Evolutionary conservation across 2,329 filamentous ascomycete genomes (phyloP), one percentile per base, ranked within the genome.

Genomic region (Cryphonectria radicalis): DNA sequence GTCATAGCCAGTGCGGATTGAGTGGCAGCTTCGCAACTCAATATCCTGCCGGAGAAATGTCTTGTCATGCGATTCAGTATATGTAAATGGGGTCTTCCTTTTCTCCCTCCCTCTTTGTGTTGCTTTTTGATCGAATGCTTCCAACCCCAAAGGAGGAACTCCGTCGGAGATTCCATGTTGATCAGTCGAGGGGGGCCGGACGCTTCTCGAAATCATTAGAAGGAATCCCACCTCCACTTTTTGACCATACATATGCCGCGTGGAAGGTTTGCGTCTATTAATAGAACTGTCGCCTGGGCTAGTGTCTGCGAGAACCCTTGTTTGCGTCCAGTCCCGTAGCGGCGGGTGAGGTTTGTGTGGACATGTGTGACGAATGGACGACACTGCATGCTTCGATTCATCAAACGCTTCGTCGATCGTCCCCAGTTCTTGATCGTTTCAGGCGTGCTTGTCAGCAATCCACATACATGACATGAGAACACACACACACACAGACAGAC

Each of bases 321-420:
- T 25, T 43, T 28, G 53, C 64, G 60, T 65, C 42, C 62, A 66
- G 69, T 70, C 69, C 71, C 71, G 62, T 63, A 59, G 46, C 55
- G 53, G 66, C 69, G 71, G 71, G 64, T 70, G 65, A 59, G 63
- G 62, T 46, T 53, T 32, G 46, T 59, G 25, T 40, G 37, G 37
- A 40, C 37, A 11, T 37, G 37, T 60, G 65, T 25, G 14, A 63
- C 43, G 68, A 62, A 67, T 22, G 55, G 59, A 67, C 67, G 67
- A 65, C 70, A 69, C 40, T n/a, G 46, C 46, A 67, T 63, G 43
- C 43, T 17, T 46, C n/a, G 63, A 65, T 65, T 53, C 43, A 53
- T 65, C 63, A 66, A 66, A 66, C 40, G 40, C 40, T 13, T 40
- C 37, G 62, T 46, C 37, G 40, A 65, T 46, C 43, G 25, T n/a